Evolutionary conservation across 2,329 filamentous ascomycete genomes (phyloP).

Genomic region (Pleomassaria siparia): DNA sequence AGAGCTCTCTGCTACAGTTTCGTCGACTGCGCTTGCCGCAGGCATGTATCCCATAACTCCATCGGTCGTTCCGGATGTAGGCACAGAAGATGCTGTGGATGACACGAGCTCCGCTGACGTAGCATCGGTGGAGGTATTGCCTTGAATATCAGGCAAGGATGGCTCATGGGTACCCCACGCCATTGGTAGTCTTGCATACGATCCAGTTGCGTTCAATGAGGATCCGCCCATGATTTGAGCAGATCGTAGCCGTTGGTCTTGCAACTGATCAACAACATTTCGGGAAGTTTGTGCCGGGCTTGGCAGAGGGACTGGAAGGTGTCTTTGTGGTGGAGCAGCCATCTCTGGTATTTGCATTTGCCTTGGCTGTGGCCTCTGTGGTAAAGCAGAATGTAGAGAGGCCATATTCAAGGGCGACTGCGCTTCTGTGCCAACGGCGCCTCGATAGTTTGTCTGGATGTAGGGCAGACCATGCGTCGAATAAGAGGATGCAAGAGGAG

Average conservation of each 20-base stretch:
- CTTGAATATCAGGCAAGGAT: slow-evolving; percentile 11
- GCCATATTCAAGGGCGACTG: slow-evolving; percentile 35
- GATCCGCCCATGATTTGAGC: slow-evolving; percentile 20
- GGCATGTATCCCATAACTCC: slow-evolving; percentile 14
- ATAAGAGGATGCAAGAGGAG: slow-evolving; percentile 13
- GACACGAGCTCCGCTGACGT: slow-evolving; percentile 12
- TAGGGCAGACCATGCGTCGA: slow-evolving; percentile 18
- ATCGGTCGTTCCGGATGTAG: slow-evolving; percentile 11
- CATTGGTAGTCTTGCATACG: slow-evolving; percentile 23
- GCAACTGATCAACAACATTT: slow-evolving; percentile 33
- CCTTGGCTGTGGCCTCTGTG: slow-evolving; percentile 24
- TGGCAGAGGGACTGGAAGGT: slow-evolving; percentile 36
- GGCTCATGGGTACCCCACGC: slow-evolving; percentile 23
- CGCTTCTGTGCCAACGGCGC: slow-evolving; percentile 15
- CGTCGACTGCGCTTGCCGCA: slow-evolving; percentile 11
- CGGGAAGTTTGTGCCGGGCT: slow-evolving; percentile 25
- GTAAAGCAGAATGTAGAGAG: slow-evolving; percentile 26
- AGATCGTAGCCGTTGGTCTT: slow-evolving; percentile 33
- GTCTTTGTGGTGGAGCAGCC: slow-evolving; percentile 24
- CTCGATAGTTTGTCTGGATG: slow-evolving; percentile 13
- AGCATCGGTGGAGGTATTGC: slow-evolving; percentile 8
- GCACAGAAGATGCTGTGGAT: slow-evolving; percentile 8
- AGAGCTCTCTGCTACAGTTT: slow-evolving; percentile 9
- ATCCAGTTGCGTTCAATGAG: slow-evolving; percentile 6
- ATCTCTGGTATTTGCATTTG: slow-evolving; percentile 16